A percentile compares a stretch with the other conserved stretches of the same genome.
Evolutionary conservation across 768 basidiomycete species (phyloP).

Genomic region (Cytidiella melzeri): DNA sequence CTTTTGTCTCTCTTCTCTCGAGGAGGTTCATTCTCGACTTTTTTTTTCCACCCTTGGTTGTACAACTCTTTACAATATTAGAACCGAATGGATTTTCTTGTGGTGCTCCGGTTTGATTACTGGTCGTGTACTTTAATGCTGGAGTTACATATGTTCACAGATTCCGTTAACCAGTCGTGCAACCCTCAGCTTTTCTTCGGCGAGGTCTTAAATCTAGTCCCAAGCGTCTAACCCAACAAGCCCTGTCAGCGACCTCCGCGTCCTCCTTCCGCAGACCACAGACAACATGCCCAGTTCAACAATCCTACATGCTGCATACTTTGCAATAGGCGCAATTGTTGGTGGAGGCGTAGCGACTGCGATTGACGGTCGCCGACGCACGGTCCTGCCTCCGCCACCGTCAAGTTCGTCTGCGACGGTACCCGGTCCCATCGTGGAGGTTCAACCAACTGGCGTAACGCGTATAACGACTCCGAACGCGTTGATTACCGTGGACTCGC

Average conservation of each 20-base stretch:
- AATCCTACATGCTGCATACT: slow-evolving; percentile 61
- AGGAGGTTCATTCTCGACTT: slow-evolving; percentile 12
- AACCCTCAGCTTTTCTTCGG: too few relatives aligned
- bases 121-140: neutral
- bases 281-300: slow-evolving; percentile 44
- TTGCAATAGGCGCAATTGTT: slow-evolving; percentile 76
- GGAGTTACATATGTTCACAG: too few relatives aligned
- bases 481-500: slow-evolving; percentile 18
- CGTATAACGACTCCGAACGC: slow-evolving; percentile 31
- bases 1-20: slow-evolving; percentile 18
- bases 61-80: slow-evolving; percentile 20
- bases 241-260: too few relatives aligned
- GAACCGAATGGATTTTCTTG: slow-evolving; percentile 14
- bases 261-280: too few relatives aligned
- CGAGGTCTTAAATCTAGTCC: too few relatives aligned
- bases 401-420: slow-evolving; percentile 12
- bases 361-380: slow-evolving; percentile 28
- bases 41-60: slow-evolving; percentile 17
- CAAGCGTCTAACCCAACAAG: too few relatives aligned
- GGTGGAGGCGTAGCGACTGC: slow-evolving; percentile 69
- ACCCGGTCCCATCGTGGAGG: slow-evolving; percentile 38
- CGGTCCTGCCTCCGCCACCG: slow-evolving; percentile 8
- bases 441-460: slow-evolving; percentile 40
- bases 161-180: too few relatives aligned
- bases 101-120: neutral